Conservation (phyloP, 1,139 yeast species). For the Diutina rugosa region DNA sequence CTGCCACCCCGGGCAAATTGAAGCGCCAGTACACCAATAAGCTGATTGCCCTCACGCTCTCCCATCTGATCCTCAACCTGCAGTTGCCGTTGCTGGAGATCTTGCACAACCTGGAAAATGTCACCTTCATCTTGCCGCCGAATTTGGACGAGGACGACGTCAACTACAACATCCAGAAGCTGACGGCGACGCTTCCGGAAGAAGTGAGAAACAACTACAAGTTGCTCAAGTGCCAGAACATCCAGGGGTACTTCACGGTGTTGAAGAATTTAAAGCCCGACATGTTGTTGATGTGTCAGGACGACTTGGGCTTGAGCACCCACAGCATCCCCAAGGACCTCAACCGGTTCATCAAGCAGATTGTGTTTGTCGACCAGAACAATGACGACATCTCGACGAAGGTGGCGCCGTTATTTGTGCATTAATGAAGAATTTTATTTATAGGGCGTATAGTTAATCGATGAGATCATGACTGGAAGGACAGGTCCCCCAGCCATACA, state of each 20-base stretch:
- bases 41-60: constrained; percentile 30
- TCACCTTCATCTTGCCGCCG: constrained; percentile 36
- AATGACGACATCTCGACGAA: constrained; percentile 14
- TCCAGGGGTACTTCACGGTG: constrained; percentile 29
- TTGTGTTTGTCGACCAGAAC: constrained; percentile 23
- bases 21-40: constrained; percentile 16
- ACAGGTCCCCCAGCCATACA: too few relatives aligned
- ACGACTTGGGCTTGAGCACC: constrained; percentile 26
- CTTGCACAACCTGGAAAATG: constrained; percentile 23
- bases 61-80: constrained; percentile 27
- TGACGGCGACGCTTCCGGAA: constrained; percentile 8
- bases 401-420: constrained; percentile 2
- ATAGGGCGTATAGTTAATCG: neutral
- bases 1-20: neutral
- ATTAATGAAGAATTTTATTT: neutral
- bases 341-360: constrained; percentile 25
- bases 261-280: constrained; percentile 32
- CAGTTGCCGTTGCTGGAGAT: constrained; percentile 28
- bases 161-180: constrained; percentile 10
- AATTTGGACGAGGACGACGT: constrained; percentile 30
- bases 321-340: constrained; percentile 22
- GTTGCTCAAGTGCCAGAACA: constrained; percentile 26
- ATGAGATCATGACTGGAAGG: too few relatives aligned
- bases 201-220: constrained; percentile 23
- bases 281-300: constrained; percentile 27